Evolutionary conservation across 163 green algal species (phyloP), one percentile per base, ranked within the genome.

Genomic region (Chloromonas sp.): DNA sequence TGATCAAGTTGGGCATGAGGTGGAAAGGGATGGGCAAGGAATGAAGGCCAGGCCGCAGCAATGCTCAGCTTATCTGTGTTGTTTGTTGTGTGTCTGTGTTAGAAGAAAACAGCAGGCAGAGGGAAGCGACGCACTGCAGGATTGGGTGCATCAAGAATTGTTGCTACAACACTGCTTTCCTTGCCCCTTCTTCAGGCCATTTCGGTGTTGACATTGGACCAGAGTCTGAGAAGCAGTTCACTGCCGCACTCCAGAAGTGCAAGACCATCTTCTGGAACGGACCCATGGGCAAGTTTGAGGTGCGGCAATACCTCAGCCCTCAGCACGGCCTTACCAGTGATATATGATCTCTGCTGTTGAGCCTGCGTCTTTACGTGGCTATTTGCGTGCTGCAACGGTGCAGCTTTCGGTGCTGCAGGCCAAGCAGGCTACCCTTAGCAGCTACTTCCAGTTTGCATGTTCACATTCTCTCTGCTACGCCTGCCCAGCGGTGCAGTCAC

Each of bases 241-340:
- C 66, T 15, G 62, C 71, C 0, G 88, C 83, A 0, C 82, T 92
- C 8, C n/a, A 76, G 59, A 3, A 13, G 15, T 92, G 91, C 85
- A 76, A 70, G 2, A 94, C 91, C 1, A 82, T 94, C 11, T 92
- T 94, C 14, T 94, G 91, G 91, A 94, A 94, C 82, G 91, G 91
- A 0, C 91, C 91, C 0, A 92, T 94, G 88, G 91, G 90, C 58
- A 60, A 70, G 62, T 77, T 71, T 71, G 82, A 84, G 70, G 80
- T 88, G 66, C 58, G 85, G 36, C 36, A 36, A 36, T 36, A 36
- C 36, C 36, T 36, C 36, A 36, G 36, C 36, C 36, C 36, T 36
- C 36, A 36, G 36, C 36, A 36, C 36, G 36, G 36, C 36, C 36
- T 81, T 66, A 61, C 14, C 36, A 36, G 0, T 58, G 2, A 60